Base-by-base conservation (phyloP, 2,329 filamentous ascomycete genomes). In the Verticillium longisporum region DNA sequence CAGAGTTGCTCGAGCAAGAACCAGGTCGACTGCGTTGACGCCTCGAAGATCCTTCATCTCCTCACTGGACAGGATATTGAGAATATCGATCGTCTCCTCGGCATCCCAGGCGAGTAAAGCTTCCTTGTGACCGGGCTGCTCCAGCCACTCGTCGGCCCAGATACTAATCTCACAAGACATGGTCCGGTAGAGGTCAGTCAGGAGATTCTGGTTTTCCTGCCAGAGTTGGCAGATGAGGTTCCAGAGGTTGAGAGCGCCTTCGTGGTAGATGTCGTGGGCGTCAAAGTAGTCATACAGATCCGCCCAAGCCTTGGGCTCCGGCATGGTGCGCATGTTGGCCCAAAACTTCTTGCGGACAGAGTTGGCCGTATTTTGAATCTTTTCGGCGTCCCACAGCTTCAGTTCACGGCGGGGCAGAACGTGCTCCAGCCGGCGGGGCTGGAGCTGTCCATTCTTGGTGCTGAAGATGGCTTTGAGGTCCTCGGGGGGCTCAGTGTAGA, bases 251-350 rank as follows among this genome's bases (percentile, higher is more conserved):
- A 76, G 70, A 0, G 76, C 77, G 7, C 81, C 81, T 13, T 75
- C 71, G 38, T 72, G 56, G 67, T 80, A 83, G 33, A 84, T 69
- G 57, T 83, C 81, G 10, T 68, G 61, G 1, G 75, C 72, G 63
- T 83, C 81, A 56, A 80, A 84, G 64, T 78, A 83, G 1, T 68
- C 65, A 70, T 77, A 82, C 26, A 83, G 68, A 32, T 79, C 75
- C 38, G 74, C 72, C 69, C 74, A 79, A 63, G 60, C 69, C 33
- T 68, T 15, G 1, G 70, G 72, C 21, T 67, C 55, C 26, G 59
- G 63, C 69, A 79, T 74, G 1, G 41, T 37, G 61, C 69, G 72
- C 69, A 80, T 73, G 11, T 67, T 59, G 1, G 70, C 58, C 74
- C 74, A 77, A 56, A 74, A 68, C 45, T 69, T 61, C 56, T 71